Evolutionary conservation across 148 eudicot species (phyloP), one percentile per base, ranked within the genome.

Genomic region (Chenopodium berlandieri): DNA sequence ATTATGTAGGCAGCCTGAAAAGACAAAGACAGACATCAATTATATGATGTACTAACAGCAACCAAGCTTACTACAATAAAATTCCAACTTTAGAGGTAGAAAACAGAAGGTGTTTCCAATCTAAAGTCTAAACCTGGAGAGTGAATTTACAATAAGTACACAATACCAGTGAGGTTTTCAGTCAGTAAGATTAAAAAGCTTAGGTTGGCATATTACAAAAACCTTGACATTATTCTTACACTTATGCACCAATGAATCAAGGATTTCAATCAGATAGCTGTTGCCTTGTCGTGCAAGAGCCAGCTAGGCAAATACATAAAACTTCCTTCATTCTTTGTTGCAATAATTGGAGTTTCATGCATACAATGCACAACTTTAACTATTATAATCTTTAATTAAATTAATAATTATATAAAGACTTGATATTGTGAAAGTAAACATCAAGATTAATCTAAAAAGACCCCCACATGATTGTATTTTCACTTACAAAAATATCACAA

Each of bases 1-100:
- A 95, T 92, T 75, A 95, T 89, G 75, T 91, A 95, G 77, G 93
- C 97, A 67, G 97, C 99, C 98, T 95, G 94, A 58, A 85, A 77
- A 62, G 44, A 70, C 70, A 79, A 27, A 63, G 68, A 27, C 56
- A 80, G 69, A 65, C 76, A 72, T 46, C 16, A 19, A 44, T 30
- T 8, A 54, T 60, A 2, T 58, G 62, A 58, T 77, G 65, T 13
- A 56, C 68, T 25, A 44, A 30, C 70, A 25, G 60, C 9, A 37
- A 63, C 1, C 75, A 64, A 34, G 40, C 8, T 47, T 8, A 75
- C 52, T 27, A 58, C 44, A 73, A 19, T 40, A 64, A 20, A 76
- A 77, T 46, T 64, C 30, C 27, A 50, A 46, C 10, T 71, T 34
- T 75, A 50, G 34, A 56, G 54, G n/a, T 27, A 72, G 54, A 64